A percentile compares a stretch with the other conserved stretches of the same genome.
phyloP scores from a whole-genome alignment of 1,284 basidiomycete genomes.

The Ustilago bromivora region DNA sequence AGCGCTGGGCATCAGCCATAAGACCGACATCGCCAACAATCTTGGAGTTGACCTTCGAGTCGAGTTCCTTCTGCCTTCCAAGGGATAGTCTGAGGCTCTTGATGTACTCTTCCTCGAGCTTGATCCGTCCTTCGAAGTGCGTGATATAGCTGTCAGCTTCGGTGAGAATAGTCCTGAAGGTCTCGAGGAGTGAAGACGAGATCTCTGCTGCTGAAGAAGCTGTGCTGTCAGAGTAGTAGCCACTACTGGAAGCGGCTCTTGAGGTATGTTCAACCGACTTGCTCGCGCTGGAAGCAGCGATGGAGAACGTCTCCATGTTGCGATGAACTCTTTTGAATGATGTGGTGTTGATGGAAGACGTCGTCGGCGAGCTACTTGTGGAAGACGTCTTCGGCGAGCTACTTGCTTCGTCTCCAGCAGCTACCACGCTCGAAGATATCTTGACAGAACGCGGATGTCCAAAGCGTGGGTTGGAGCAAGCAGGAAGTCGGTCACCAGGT shows the following conservation, averaged over 20 bases:
- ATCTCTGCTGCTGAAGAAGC: slow-evolving; percentile 46
- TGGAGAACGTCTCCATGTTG: slow-evolving; percentile 32
- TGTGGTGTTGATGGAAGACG: neutral
- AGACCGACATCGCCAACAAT: slow-evolving; percentile 47
- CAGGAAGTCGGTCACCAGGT: no score
- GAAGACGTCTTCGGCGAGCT: no score
- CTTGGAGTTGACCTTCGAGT: slow-evolving; percentile 57
- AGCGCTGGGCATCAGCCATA: slow-evolving; percentile 42
- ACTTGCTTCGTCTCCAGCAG: no score
- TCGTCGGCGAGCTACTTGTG: no score
- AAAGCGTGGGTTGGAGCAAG: no score
- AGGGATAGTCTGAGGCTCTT: slow-evolving; percentile 40
- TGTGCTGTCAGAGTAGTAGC: slow-evolving; percentile 36
- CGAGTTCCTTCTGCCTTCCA: slow-evolving; percentile 62
- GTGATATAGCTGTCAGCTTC: slow-evolving; percentile 64
- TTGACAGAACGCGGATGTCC: no score
- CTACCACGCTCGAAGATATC: no score
- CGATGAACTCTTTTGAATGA: neutral
- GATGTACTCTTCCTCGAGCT: slow-evolving; percentile 66
- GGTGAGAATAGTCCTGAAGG: slow-evolving; percentile 53
- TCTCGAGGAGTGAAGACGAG: slow-evolving; percentile 52
- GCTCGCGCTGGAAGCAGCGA: slow-evolving; percentile 17
- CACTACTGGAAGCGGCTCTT: slow-evolving; percentile 40
- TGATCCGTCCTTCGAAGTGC: slow-evolving; percentile 59
- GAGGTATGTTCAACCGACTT: slow-evolving; percentile 39